Evolutionary conservation across 2,329 filamentous ascomycete species (phyloP).

Genomic region (Fusarium liriodendri): DNA sequence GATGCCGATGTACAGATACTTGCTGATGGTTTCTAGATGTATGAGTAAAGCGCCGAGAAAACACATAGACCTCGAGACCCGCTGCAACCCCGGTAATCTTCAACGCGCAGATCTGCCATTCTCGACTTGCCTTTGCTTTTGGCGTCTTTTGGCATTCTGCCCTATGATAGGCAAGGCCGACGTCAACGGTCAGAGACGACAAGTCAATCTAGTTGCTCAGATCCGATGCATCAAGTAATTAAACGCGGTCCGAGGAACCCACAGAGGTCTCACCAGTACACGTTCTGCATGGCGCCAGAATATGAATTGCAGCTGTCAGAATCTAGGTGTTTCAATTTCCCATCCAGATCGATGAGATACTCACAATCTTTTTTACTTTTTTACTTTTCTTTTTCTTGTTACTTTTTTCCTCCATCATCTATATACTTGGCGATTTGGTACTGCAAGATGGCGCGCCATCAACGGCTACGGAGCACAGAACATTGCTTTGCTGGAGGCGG

Average conservation of each 20-base stretch:
- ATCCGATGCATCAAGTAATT: conserved; percentile 20
- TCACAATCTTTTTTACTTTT: conserved; percentile 20
- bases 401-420: conserved; percentile 17
- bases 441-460: neutral
- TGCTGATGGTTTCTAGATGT: neutral
- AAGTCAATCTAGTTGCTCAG: neutral
- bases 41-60: neutral
- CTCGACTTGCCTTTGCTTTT: conserved; percentile 19
- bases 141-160: conserved; percentile 1
- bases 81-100: conserved; percentile 22
- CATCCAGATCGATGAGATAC: conserved; percentile 17
- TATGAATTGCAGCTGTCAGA: conserved; percentile 24
- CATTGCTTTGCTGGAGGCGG: conserved; percentile 15
- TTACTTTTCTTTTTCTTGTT: neutral
- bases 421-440: neutral
- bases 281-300: neutral
- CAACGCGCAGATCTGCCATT: conserved; percentile 19
- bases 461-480: neutral
- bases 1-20: conserved; percentile 7
- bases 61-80: conserved; percentile 2
- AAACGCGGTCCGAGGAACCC: conserved; percentile 9
- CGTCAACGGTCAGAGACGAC: conserved; percentile 13
- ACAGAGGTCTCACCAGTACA: neutral
- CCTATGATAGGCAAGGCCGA: conserved; percentile 10
- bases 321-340: conserved; percentile 5